Base-by-base conservation (phyloP, 352 stramenopile genomes). In the Elongisporangium prolatum region DNA sequence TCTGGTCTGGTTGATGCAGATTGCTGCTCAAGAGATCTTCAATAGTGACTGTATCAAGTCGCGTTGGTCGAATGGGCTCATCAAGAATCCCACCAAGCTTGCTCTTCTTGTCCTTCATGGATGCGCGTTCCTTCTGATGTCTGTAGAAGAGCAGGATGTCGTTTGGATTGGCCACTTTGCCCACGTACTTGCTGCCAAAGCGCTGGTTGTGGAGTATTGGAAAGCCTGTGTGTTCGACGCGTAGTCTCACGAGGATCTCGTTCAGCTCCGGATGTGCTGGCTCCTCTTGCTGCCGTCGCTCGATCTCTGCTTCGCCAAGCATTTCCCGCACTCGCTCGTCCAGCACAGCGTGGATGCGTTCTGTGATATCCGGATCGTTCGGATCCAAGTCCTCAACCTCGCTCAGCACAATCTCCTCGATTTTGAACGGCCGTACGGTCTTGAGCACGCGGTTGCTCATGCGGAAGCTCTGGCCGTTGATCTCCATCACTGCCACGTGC, bases 371-470 rank as follows among this genome's bases (percentile, higher is more conserved):
- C 4, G 89, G 86, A 66, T 98, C 91, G 54, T 98, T 90, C 18
- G 90, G 86, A 68, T 98, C 91, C 3, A 98, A 65, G 20, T 86
- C 75, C 25, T 91, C 82, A 50, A 97, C 64, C 50, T 95, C 84
- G n/a, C 59, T 80, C 3, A 98, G 71, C 52, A 79, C 69, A 21
- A 99, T 68, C 44, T 99, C 92, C 13, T 75, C 84, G 65, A 98
- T 90, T 54, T 93, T 91, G 75, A 99, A 99, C 9, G 88, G 89
- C 17, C 97, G 87, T 10, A 99, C 95, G 34, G 88, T 93, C 50
- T 86, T 84, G 24, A 99, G 70, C 16, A 84, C 80, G 16, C 88
- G 78, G 6, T 84, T 83, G 4, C 63, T 81, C 61, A 98, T 73
- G 2, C 95, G 85, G 61, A 98, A 98, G 59, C 93, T 88, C 57